Evolutionary conservation across 208 protist genomes (phyloP).

Genomic region (Acanthamoeba divionensis): DNA sequence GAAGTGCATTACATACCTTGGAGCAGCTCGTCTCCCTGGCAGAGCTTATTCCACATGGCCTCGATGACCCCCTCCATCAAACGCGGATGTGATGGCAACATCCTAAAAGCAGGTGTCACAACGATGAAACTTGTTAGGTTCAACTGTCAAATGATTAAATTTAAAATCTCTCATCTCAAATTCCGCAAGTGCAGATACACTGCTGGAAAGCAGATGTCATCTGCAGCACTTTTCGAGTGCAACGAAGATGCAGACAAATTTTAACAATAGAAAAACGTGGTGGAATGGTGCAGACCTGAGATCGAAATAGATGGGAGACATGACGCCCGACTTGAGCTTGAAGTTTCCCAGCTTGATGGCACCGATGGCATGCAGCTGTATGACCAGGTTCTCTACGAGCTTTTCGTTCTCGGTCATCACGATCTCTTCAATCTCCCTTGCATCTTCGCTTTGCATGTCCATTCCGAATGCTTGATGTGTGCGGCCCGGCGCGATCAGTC

Average conservation of each 20-base stretch:
- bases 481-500: too few relatives aligned
- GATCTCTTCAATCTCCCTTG: background rate
- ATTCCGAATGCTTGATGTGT: too few relatives aligned
- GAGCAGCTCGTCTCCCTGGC: too few relatives aligned
- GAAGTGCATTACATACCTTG: too few relatives aligned
- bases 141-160: background rate
- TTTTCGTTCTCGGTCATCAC: background rate
- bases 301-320: constrained; percentile 94
- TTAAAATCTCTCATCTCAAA: too few relatives aligned
- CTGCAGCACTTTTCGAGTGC: too few relatives aligned
- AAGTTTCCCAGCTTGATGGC: constrained; percentile 92
- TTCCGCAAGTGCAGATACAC: too few relatives aligned
- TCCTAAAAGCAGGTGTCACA: background rate
- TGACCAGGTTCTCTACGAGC: constrained; percentile 65
- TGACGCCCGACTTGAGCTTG: constrained; percentile 93
- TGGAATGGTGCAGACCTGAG: constrained; percentile 90
- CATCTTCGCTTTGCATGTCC: too few relatives aligned
- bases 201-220: too few relatives aligned
- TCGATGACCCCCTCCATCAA: constrained; percentile 32
- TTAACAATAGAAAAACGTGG: too few relatives aligned
- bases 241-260: too few relatives aligned
- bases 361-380: constrained; percentile 67
- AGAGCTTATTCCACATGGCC: background rate
- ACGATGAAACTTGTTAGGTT: background rate
- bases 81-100: constrained; percentile 24